Conservation (phyloP, 192 early-diverging fungal genomes). For the Jimgerdemannia lactiflua region DNA sequence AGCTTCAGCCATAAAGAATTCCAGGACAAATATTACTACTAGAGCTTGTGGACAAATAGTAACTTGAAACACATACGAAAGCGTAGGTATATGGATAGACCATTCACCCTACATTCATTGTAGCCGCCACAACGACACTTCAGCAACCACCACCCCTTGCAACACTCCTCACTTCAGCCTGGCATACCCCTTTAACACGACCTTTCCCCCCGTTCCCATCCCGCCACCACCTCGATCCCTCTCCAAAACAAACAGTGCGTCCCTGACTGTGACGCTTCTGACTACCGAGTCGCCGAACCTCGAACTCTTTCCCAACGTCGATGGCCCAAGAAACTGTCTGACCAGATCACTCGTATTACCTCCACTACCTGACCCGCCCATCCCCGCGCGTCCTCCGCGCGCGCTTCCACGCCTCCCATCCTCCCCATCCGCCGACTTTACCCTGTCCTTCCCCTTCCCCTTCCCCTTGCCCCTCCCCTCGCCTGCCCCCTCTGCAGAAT, state of each 20-base stretch:
- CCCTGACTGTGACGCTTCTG: conserved; percentile 57
- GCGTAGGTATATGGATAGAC: no score
- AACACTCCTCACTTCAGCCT: neutral
- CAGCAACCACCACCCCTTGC: no score
- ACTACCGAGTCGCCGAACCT: neutral
- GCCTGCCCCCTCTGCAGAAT: conserved; percentile 1
- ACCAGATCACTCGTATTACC: neutral
- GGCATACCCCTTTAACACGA: conserved; percentile 41
- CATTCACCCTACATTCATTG: no score
- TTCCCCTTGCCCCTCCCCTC: conserved; percentile 1
- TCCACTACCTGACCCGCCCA: conserved; percentile 1
- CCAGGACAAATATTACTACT: no score
- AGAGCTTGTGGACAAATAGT: no score
- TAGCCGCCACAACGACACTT: no score
- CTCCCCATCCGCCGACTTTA: conserved; percentile 15
- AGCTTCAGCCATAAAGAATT: no score
- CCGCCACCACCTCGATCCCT: conserved; percentile 54
- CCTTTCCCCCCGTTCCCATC: conserved; percentile 30
- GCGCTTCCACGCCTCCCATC: conserved; percentile 1
- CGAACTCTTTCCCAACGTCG: neutral
- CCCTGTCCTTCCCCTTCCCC: conserved; percentile 17
- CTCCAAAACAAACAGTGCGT: conserved; percentile 74
- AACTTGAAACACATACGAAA: no score
- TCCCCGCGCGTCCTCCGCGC: conserved; percentile 5
- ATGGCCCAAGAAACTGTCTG: conserved; percentile 1